Conservation (phyloP, 768 basidiomycete genomes). For the Phylloporus sp. region DNA sequence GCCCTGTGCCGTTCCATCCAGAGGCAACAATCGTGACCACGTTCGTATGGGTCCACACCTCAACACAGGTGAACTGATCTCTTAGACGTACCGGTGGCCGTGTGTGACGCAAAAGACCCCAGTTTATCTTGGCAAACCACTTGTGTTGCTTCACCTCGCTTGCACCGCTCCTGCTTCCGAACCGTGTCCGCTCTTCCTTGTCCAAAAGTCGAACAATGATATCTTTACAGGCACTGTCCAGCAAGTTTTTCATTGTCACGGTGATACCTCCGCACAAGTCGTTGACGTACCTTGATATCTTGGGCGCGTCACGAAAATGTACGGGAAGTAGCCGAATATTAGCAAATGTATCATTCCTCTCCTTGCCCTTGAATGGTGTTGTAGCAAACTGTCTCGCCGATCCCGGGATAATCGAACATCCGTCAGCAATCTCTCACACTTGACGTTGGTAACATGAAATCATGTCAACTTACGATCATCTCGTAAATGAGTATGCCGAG, state of each 20-base stretch:
- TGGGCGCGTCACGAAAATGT: conserved; percentile 80
- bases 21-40: not conserved
- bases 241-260: conserved; percentile 6
- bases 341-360: conserved; percentile 92
- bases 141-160: conserved; percentile 99
- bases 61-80: not conserved
- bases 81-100: conserved; percentile 75
- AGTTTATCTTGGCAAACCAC: conserved; percentile 95
- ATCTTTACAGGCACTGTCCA: conserved; percentile 76
- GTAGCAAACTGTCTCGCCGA: conserved; percentile 74
- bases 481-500: conserved; percentile 97
- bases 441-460: conserved; percentile 18
- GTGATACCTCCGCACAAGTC: not conserved
- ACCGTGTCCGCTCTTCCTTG: conserved; percentile 83
- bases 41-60: not conserved
- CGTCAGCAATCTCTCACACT: conserved; percentile 29
- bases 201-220: conserved; percentile 81
- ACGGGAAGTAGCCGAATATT: conserved; percentile 89
- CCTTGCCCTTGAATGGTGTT: conserved; percentile 96
- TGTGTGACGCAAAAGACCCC: conserved; percentile 90
- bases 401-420: conserved; percentile 23
- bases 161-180: conserved; percentile 91
- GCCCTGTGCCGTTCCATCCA: conserved; percentile 10
- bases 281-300: conserved; percentile 61
- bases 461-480: conserved; percentile 79